Base-by-base conservation (phyloP, 371 early-diverging fungal species). In the Lichtheimia ramosa region DNA sequence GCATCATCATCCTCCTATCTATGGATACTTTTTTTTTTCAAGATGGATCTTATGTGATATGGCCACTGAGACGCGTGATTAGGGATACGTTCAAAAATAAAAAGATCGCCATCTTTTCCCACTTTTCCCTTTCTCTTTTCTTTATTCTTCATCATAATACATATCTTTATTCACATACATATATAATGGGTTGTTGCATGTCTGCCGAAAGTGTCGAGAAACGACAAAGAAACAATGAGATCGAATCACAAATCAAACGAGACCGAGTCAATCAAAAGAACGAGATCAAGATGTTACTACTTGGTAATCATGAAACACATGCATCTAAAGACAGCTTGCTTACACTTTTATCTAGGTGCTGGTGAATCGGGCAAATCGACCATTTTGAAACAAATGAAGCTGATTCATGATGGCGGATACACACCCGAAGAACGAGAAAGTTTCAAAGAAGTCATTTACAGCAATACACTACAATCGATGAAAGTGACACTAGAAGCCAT, bases 311-410 rank as follows among this genome's bases (percentile, higher is more conserved):
- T 43, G n/a, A 7, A n/a, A n/a, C n/a, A n/a, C n/a, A n/a, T n/a
- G n/a, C n/a, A n/a, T n/a, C n/a, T n/a, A n/a, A n/a, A n/a, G n/a
- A n/a, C n/a, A n/a, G n/a, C n/a, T n/a, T n/a, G n/a, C 15, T 24
- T 28, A 15, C 46, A 34, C 8, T 15, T n/a, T 46, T 3, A 21
- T n/a, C 43, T 21, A 94, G 95, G 97, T 46, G 94, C 95, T 48
- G 97, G 97, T 50, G 97, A 97, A 79, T 95, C 96, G 1, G 97
- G 97, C 34, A 97, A 97, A 80, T 90, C 92, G 46, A 97, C 97
- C 27, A 93, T 97, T 58, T 79, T 97, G 57, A 97, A 97, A 75
- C 96, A 97, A 68, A 96, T 97, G 95, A 91, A 92, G 72, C 81
- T 96, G 21, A 95, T 97, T 61, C 96, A 97, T 74, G 94, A 90